A percentile compares a stretch with the other conserved stretches of the same genome.
phyloP scores from a whole-genome alignment of 2,329 filamentous ascomycete species.

The Aureobasidium mangrovei region DNA sequence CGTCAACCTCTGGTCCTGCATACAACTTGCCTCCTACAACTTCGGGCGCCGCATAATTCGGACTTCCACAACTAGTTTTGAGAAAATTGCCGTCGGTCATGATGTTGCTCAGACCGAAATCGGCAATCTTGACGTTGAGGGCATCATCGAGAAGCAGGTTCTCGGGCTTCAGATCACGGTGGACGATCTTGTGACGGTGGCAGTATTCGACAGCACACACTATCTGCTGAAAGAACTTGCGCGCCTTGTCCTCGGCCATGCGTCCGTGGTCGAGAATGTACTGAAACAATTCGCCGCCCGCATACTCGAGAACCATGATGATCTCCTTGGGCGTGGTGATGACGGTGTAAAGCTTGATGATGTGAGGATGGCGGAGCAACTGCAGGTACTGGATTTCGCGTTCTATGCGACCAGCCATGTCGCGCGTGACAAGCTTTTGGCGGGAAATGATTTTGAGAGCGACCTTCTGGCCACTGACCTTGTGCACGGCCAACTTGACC shows the following conservation, averaged over 20 bases:
- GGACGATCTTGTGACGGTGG: conserved; percentile 96
- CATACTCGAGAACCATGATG: conserved; percentile 98
- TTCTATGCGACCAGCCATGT: conserved; percentile 97
- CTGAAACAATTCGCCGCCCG: conserved; percentile 92
- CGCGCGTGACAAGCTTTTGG: conserved; percentile 89
- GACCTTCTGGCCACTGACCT: conserved; percentile 87
- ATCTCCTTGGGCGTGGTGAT: conserved; percentile 93
- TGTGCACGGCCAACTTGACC: conserved; percentile 91
- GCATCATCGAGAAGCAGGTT: conserved; percentile 91
- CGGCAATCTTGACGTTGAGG: conserved; percentile 97
- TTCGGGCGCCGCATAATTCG: conserved; percentile 95
- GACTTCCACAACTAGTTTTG: conserved; percentile 95
- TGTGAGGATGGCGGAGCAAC: conserved; percentile 89
- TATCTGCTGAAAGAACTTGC: conserved; percentile 98
- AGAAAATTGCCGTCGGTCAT: conserved; percentile 99
- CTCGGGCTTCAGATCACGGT: conserved; percentile 94
- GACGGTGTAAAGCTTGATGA: conserved; percentile 97
- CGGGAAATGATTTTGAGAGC: conserved; percentile 96
- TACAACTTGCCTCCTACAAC: conserved; percentile 98
- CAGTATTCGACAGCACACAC: conserved; percentile 98
- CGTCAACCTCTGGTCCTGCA: conserved; percentile 93
- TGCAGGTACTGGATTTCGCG: conserved; percentile 97
- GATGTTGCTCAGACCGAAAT: conserved; percentile 97
- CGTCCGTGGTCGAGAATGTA: conserved; percentile 93
- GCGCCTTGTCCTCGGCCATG: conserved; percentile 84